These are phyloP conservation scores for Trichosporon sp. DNA, from an alignment of 1,284 basidiomycete species.

Conservation along the genomic window DNA sequence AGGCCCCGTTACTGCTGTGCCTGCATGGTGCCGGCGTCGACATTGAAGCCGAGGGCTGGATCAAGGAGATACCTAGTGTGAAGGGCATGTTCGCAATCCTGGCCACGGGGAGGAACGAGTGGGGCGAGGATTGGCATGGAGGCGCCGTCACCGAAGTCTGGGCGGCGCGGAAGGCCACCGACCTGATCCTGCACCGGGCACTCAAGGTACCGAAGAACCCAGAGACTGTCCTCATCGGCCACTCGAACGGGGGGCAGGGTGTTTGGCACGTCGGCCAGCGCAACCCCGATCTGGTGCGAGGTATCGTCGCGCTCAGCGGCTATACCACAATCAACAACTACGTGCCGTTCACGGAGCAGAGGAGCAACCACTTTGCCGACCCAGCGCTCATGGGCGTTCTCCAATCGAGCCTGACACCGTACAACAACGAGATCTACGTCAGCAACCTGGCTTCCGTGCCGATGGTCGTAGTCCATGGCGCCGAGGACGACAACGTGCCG, in stretches of 20 bases:
- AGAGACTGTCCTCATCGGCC: constrained; percentile 60
- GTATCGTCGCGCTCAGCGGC: constrained; percentile 67
- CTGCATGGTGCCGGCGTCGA: constrained; percentile 48
- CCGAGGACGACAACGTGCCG: constrained; percentile 49
- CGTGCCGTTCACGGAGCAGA: constrained; percentile 57
- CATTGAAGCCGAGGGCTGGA: constrained; percentile 23
- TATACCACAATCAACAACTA: constrained; percentile 83
- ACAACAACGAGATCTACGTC: constrained; percentile 80
- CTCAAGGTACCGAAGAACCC: neutral
- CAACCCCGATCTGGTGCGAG: constrained; percentile 70
- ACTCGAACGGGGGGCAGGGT: constrained; percentile 91
- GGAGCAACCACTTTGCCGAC: constrained; percentile 65
- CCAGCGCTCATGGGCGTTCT: constrained; percentile 67
- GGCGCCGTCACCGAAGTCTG: constrained; percentile 40
- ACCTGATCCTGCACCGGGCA: neutral
- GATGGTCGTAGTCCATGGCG: constrained; percentile 73
- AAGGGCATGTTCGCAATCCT: constrained; percentile 38
- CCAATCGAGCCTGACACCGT: constrained; percentile 65
- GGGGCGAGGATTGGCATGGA: constrained; percentile 51
- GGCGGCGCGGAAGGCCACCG: constrained; percentile 35
- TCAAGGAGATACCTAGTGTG: constrained; percentile 26
- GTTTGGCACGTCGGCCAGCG: constrained; percentile 71
- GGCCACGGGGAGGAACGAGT: constrained; percentile 43
- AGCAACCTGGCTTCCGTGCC: constrained; percentile 65
- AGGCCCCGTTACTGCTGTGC: constrained; percentile 35